Evolutionary conservation across 768 basidiomycete genomes (phyloP), one percentile per base, ranked within the genome.

Genomic region (Leucosporidium creatinivorum): DNA sequence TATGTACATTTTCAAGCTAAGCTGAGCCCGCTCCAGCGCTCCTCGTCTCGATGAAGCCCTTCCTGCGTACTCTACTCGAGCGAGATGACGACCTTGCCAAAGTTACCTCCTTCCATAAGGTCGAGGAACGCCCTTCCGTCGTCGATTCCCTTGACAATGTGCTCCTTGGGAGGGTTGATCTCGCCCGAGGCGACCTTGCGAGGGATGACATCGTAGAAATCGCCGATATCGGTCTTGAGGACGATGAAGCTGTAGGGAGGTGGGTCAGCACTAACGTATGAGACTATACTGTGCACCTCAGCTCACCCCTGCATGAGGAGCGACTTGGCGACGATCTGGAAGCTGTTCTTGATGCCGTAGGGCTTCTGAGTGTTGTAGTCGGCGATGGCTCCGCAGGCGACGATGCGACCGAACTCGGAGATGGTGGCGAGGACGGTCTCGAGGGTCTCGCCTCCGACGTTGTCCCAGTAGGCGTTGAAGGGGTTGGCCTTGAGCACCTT

Each of bases 401-500:
- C 58, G 60, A 76, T 68, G 13, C 73, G 66, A 13, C 75, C 75
- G 28, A 66, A 68, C 15, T 36, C 26, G 15, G 60, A 51, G 63
- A 74, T 73, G 33, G 62, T 58, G 17, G 55, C 61, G 25, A 76
- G 67, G 1, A 72, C 73, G 1, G 72, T 70, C 39, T 76, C 74
- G 48, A 77, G 74, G 6, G 71, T 70, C 19, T 60, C 54, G 0
- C 73, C 74, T 9, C 74, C 75, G 21, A 76, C 75, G 61, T 73
- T 74, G 60, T 76, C 76, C 68, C 74, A 75, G 66, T 67, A 74
- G 65, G 75, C 62, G 26, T 70, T 65, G 66, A 75, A 73, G 23
- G 66, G 62, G 58, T 58, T 21, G 13, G 19, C 36, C 17, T 33
- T 26, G 18, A 58, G 58, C n/a, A 58, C 17, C 59, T 68, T 63